Evolutionary conservation across 371 early-diverging fungal species (phyloP).

Genomic region (Mucor velutinosus): DNA sequence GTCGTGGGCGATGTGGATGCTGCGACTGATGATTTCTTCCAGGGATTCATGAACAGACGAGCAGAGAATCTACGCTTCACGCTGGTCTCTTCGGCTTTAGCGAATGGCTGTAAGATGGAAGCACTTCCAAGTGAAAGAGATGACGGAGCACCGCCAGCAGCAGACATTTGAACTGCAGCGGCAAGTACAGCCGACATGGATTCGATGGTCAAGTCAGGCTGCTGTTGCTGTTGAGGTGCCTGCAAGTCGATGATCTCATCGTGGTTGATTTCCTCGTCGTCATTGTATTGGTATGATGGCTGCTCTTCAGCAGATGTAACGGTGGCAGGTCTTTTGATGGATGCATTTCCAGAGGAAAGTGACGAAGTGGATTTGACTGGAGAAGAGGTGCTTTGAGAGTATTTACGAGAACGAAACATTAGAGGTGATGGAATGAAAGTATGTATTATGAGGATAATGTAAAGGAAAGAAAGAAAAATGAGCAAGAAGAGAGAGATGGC

Average conservation of each 20-base stretch:
- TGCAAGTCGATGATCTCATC: constrained; percentile 22
- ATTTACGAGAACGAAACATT: constrained; percentile 27
- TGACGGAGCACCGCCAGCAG: constrained; percentile 27
- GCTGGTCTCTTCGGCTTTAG: not conserved
- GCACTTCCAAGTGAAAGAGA: constrained; percentile 48
- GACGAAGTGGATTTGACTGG: constrained; percentile 21
- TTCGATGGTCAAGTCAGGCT: constrained; percentile 35
- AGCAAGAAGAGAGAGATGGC: not conserved
- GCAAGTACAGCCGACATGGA: constrained; percentile 53
- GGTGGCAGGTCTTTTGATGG: constrained; percentile 22
- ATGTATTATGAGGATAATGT: not conserved
- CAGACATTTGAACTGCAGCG: constrained; percentile 48
- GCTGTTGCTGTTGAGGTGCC: constrained; percentile 4
- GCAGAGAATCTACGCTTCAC: constrained; percentile 17
- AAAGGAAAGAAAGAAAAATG: constrained; percentile 8
- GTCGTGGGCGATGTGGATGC: not conserved
- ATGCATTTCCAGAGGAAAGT: constrained; percentile 35
- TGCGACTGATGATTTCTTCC: constrained; percentile 8
- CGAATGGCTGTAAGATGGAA: constrained; percentile 38
- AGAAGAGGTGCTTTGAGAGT: not conserved
- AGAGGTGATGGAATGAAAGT: constrained; percentile 5
- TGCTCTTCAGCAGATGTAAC: not conserved
- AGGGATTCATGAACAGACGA: constrained; percentile 11
- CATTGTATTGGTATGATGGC: not conserved
- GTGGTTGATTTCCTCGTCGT: constrained; percentile 2